Evolutionary conservation across 345 rosid genomes (phyloP).

Genomic region (Brassica napus): Da-Ae NC_063439.1:7840501-7841000

Average conservation of each 20-base stretch:
- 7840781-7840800: conserved; percentile 22
- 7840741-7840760: neutral
- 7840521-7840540: conserved; percentile 88
- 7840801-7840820: conserved; percentile 54
- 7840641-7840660: neutral
- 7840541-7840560: conserved; percentile 76
- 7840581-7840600: neutral
- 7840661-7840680: neutral
- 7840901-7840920: neutral
- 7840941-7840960: neutral
- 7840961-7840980: neutral
- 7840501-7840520: conserved; percentile 79
- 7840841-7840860: conserved; percentile 78
- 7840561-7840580: conserved; percentile 74
- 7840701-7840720: neutral
- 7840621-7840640: neutral
- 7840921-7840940: neutral
- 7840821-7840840: conserved; percentile 65
- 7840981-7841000: conserved; percentile 83
- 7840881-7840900: conserved; percentile 51
- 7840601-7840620: neutral
- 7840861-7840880: conserved; percentile 75
- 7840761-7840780: conserved; percentile 25
- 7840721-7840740: neutral
- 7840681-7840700: too few species aligned